Percentiles rank a stretch among this genome's conserved stretches.
phyloP scores from a whole-genome alignment of 2,329 filamentous ascomycete genomes.

The Monosporascus sp. region DNA sequence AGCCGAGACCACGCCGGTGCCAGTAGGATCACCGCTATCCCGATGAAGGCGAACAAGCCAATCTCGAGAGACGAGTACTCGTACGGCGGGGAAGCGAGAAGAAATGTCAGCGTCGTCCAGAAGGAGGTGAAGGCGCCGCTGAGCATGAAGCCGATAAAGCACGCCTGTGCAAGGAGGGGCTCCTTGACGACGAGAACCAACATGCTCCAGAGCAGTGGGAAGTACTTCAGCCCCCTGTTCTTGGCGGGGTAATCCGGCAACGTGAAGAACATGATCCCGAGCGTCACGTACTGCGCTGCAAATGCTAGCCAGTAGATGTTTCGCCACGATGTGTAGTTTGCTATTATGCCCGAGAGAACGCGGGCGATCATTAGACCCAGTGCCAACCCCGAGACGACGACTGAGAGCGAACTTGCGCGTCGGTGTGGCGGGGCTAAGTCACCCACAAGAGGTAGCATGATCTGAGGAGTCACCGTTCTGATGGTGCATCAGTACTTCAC shows the following conservation, averaged over 20 bases:
- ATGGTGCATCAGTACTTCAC: slow-evolving; percentile 28
- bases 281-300: slow-evolving; percentile 59
- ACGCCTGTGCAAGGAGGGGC: slow-evolving; percentile 60
- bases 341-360: slow-evolving; percentile 64
- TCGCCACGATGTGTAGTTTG: slow-evolving; percentile 61
- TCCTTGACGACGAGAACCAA: slow-evolving; percentile 51
- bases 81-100: slow-evolving; percentile 67
- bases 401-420: slow-evolving; percentile 58
- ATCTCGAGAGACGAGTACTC: slow-evolving; percentile 63
- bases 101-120: slow-evolving; percentile 76
- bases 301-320: slow-evolving; percentile 65
- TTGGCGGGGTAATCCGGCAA: slow-evolving; percentile 68
- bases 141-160: slow-evolving; percentile 30
- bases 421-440: slow-evolving; percentile 60
- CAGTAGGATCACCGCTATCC: slow-evolving; percentile 62
- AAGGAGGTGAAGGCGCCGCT: slow-evolving; percentile 57
- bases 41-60: slow-evolving; percentile 74
- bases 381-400: slow-evolving; percentile 61
- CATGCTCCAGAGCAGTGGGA: slow-evolving; percentile 56
- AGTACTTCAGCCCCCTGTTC: slow-evolving; percentile 56
- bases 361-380: slow-evolving; percentile 63
- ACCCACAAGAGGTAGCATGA: slow-evolving; percentile 67
- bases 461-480: slow-evolving; percentile 35
- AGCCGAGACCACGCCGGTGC: slow-evolving; percentile 66
- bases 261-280: slow-evolving; percentile 56